These are phyloP conservation scores for Sporothrix sp. DNA, from an alignment of 2,329 filamentous ascomycete genomes.

Conservation along the genomic window DNA sequence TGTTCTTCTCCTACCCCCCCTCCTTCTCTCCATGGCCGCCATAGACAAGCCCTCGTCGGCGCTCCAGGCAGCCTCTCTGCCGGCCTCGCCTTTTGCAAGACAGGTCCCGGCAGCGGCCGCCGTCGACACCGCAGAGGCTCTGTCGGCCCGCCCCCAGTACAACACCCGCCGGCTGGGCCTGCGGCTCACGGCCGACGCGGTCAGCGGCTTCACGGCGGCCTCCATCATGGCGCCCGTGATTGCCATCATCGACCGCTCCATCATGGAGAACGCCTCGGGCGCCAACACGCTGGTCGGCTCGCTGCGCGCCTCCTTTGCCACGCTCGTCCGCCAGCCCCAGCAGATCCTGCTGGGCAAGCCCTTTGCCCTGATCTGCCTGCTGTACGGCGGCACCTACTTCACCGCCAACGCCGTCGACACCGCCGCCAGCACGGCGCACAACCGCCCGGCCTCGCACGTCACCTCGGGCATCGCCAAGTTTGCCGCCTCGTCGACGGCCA, in stretches of 20 bases:
- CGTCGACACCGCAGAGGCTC: background rate
- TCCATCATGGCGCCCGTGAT: constrained; percentile 74
- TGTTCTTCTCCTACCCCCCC: background rate
- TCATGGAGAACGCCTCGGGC: constrained; percentile 75
- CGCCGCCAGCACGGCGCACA: constrained; percentile 51
- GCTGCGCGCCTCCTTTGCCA: constrained; percentile 46
- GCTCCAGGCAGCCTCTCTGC: background rate
- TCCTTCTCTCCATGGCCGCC: background rate
- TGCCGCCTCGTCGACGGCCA: constrained; percentile 66
- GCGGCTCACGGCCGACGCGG: constrained; percentile 30
- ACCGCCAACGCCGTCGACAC: constrained; percentile 87
- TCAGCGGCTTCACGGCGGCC: constrained; percentile 58
- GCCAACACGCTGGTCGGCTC: constrained; percentile 49
- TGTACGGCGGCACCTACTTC: constrained; percentile 85
- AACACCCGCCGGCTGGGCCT: constrained; percentile 19
- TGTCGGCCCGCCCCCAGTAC: constrained; percentile 6
- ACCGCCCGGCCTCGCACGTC: constrained; percentile 48
- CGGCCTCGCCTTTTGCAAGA: background rate
- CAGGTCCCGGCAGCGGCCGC: background rate
- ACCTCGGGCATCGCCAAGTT: constrained; percentile 76
- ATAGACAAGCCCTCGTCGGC: background rate
- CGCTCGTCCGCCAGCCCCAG: constrained; percentile 51
- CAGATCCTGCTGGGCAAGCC: constrained; percentile 53
- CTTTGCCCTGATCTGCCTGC: constrained; percentile 57
- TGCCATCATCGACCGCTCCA: constrained; percentile 78